These are phyloP conservation scores for Eimeria sp. DNA, from an alignment of 169 alveolate genomes.

Conservation along the genomic window DNA sequence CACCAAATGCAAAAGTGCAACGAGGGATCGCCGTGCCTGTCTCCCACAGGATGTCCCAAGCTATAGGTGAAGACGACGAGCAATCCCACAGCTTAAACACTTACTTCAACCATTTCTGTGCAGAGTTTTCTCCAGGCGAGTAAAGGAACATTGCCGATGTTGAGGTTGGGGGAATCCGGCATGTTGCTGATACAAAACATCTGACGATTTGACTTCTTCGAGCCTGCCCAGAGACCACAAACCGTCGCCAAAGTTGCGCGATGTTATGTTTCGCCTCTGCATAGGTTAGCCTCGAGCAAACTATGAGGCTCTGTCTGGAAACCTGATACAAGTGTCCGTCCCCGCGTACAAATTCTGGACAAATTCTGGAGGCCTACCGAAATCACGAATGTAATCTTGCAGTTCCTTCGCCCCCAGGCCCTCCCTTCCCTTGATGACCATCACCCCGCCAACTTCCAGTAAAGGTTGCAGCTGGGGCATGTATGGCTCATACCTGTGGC, in stretches of 20 bases:
- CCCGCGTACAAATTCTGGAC: background rate
- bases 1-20: background rate
- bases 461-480: slow-evolving; percentile 88
- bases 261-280: background rate
- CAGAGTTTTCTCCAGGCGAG: slow-evolving; percentile 89
- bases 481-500: slow-evolving; percentile 88
- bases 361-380: background rate
- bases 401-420: slow-evolving; percentile 88
- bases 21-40: background rate
- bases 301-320: background rate
- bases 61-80: slow-evolving; percentile 83
- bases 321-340: background rate
- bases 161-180: slow-evolving; percentile 89
- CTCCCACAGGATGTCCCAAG: slow-evolving; percentile 60
- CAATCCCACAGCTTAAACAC: background rate
- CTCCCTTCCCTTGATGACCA: slow-evolving; percentile 88
- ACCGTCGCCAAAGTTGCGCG: background rate
- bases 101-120: slow-evolving; percentile 88
- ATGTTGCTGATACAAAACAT: slow-evolving; percentile 88
- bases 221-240: slow-evolving; percentile 30
- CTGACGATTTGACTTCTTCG: slow-evolving; percentile 81
- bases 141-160: slow-evolving; percentile 89
- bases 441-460: slow-evolving; percentile 88
- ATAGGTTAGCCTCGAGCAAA: background rate
- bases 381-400: slow-evolving; percentile 68